Evolutionary conservation across 495 filamentous ascomycete genomes (phyloP), one percentile per base, ranked within the genome.

Genomic region (Aspergillus conjunctus): DNA sequence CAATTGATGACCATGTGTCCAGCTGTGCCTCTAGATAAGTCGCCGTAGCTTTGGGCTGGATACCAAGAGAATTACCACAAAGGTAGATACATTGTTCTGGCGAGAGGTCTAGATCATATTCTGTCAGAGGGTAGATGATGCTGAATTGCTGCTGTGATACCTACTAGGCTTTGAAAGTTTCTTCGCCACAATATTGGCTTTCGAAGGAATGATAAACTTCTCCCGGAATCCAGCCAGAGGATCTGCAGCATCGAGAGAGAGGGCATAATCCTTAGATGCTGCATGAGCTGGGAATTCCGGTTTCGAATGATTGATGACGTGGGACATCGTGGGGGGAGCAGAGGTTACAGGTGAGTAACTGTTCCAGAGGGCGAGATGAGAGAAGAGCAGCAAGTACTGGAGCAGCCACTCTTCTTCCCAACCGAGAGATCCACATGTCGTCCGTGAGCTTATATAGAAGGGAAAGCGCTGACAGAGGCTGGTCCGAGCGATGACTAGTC

Each of bases 31-130:
- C 79, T 67, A 98, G 80, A 62, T 91, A 88, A 18, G 82, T 77
- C 37, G 82, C 75, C 0, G 88, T 92, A 44, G 85, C 79, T 66
- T 86, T 87, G 20, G 94, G 94, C 72, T 98, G 94, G 51, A 95
- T 82, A 49, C 94, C 94, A 15, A 98, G 83, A 17, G 94, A 98
- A 76, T 98, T 97, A 7, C 94, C 94, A 68, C 92, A 96, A 59
- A 98, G 85, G 71, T 98, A 98, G 59, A 91, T 89, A 53, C 78
- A 86, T 82, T 64, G 71, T 59, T 80, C 70, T 17, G 68, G 32
- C 8, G 75, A 81, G 32, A 81, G 69, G 32, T 70, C 77, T 79
- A 31, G 50, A 21, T 69, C 52, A 51, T 10, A 34, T 1, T 10
- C 53, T 39, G 58, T 73, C 34, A 72, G 64, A 22, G 22, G 58